Evolutionary conservation across 352 stramenopile genomes (phyloP).

Genomic region (Phytophthora cactorum): DNA sequence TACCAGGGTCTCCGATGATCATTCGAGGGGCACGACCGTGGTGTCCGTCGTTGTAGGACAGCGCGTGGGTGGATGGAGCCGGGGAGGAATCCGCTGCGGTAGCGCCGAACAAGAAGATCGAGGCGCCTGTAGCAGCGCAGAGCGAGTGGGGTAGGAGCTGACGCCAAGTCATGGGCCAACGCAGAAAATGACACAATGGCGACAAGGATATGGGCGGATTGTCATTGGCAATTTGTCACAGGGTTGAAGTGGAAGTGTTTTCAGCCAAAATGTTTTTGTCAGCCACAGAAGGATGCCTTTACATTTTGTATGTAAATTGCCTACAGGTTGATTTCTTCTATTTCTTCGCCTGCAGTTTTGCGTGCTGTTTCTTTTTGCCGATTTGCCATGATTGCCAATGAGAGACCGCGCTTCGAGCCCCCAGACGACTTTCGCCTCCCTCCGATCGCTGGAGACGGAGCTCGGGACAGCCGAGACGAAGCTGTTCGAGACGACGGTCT

Average conservation of each 20-base stretch:
- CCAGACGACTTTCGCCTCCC: constrained; percentile 14
- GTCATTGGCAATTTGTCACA: constrained; percentile 27
- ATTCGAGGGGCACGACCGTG: constrained; percentile 25
- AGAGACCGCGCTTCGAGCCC: constrained; percentile 32
- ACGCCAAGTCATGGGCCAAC: constrained; percentile 23
- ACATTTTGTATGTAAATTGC: neutral
- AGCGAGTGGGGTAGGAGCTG: constrained; percentile 8
- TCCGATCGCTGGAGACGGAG: constrained; percentile 7
- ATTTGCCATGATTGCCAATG: constrained; percentile 42
- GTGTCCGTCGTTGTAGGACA: constrained; percentile 23
- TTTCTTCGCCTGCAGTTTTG: constrained; percentile 16
- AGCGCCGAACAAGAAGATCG: constrained; percentile 3
- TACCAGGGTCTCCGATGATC: constrained; percentile 33
- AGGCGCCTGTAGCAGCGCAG: constrained; percentile 11
- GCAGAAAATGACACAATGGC: constrained; percentile 6
- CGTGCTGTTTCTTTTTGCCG: constrained; percentile 37
- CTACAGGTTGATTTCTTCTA: constrained; percentile 13
- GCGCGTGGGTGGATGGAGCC: constrained; percentile 6
- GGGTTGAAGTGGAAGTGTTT: neutral
- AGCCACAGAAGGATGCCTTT: neutral
- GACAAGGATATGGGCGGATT: constrained; percentile 10
- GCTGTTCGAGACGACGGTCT: constrained; percentile 14
- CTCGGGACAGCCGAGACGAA: constrained; percentile 9
- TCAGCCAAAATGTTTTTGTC: constrained; percentile 1
- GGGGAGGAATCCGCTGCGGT: neutral